Conservation (phyloP, 2,329 filamentous ascomycete genomes). For the Nothophoma quercina region DNA sequence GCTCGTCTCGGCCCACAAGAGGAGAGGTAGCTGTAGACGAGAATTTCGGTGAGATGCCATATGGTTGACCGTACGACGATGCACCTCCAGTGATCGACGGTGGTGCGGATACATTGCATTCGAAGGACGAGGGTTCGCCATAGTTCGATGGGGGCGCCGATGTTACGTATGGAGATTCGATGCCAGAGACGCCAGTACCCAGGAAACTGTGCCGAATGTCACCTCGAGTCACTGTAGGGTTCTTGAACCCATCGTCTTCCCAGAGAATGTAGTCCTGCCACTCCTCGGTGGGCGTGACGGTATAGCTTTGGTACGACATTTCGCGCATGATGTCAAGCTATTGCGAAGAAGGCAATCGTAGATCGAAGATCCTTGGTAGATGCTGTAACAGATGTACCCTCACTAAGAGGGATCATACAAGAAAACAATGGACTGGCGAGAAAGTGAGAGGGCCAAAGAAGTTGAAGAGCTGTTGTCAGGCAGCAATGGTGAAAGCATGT, state of each 20-base stretch:
- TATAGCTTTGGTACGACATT: slow-evolving; percentile 30
- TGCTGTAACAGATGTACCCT: slow-evolving; percentile 1
- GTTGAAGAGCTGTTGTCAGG: not conserved
- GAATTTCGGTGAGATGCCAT: slow-evolving; percentile 36
- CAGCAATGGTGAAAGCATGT: slow-evolving; percentile 1
- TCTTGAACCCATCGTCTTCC: slow-evolving; percentile 41
- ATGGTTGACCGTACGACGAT: slow-evolving; percentile 33
- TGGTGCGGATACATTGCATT: slow-evolving; percentile 38
- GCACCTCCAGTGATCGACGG: slow-evolving; percentile 38
- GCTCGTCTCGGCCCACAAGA: slow-evolving; percentile 25
- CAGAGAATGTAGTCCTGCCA: slow-evolving; percentile 43
- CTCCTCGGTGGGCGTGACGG: slow-evolving; percentile 27
- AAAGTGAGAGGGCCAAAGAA: not conserved
- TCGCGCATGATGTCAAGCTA: not conserved
- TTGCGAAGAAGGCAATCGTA: not conserved
- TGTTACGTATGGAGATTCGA: slow-evolving; percentile 8
- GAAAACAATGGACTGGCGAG: not conserved
- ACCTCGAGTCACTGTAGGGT: not conserved
- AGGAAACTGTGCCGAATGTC: not conserved
- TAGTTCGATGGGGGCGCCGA: slow-evolving; percentile 37
- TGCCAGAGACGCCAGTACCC: not conserved
- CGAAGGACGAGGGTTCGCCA: slow-evolving; percentile 36
- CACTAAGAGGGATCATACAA: slow-evolving; percentile 14
- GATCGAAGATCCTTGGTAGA: not conserved
- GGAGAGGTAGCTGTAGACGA: slow-evolving; percentile 40